These are phyloP conservation scores for Coffea eugenioides DNA, from an alignment of 257 asterid species.

Conservation along the genomic window DNA sequence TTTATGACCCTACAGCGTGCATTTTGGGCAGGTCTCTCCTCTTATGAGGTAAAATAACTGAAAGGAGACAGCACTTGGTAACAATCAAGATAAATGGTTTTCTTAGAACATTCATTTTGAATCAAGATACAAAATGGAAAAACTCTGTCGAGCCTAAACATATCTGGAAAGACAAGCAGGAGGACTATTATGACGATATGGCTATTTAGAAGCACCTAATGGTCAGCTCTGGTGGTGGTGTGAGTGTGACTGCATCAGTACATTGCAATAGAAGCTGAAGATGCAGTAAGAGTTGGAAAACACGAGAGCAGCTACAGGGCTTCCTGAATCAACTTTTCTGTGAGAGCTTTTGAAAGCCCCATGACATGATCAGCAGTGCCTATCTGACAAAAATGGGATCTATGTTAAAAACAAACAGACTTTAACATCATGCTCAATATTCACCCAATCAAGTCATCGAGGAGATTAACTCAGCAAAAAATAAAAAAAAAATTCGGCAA, in stretches of 20 bases:
- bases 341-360: conserved; percentile 78
- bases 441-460: too few relatives aligned
- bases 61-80: too few relatives aligned
- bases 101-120: neutral
- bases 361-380: conserved; percentile 80
- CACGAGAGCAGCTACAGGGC: conserved; percentile 34
- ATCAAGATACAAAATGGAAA: neutral
- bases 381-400: conserved; percentile 38
- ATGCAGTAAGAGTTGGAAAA: neutral
- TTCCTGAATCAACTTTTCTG: conserved; percentile 69
- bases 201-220: neutral
- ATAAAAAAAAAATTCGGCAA: neutral
- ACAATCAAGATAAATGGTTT: neutral
- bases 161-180: neutral
- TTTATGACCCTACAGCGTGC: too few relatives aligned
- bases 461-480: neutral
- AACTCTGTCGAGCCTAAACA: neutral
- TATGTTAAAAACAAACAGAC: neutral
- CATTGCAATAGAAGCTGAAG: neutral
- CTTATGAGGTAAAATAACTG: too few relatives aligned
- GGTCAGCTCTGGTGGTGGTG: neutral
- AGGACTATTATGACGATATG: neutral
- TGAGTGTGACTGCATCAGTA: neutral
- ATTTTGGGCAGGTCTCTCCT: too few relatives aligned
- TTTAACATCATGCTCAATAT: neutral